phyloP scores from a whole-genome alignment of 169 alveolate species.

The Perkinsus olseni region DNA sequence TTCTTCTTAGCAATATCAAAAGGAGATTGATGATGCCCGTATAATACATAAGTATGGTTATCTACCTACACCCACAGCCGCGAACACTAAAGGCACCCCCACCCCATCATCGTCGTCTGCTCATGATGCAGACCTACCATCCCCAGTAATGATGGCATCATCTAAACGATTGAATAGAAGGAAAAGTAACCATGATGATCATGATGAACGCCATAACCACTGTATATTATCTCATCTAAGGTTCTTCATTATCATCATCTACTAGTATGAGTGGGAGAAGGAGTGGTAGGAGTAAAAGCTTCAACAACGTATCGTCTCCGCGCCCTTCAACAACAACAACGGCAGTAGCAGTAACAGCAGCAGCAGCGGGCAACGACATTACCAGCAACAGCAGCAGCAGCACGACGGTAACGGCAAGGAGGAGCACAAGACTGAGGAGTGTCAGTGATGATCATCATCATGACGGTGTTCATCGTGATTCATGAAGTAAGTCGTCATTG shows the following conservation, averaged over 20 bases:
- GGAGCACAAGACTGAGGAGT: no score
- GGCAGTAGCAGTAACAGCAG: no score
- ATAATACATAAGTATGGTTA: neutral
- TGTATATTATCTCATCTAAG: neutral
- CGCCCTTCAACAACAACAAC: no score
- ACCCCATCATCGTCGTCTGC: neutral
- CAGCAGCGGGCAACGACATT: no score
- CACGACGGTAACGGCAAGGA: no score
- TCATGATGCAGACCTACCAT: neutral
- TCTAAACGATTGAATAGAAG: neutral
- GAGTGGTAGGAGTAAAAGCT: neutral
- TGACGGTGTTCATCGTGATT: no score
- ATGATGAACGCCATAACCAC: neutral
- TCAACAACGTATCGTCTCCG: neutral
- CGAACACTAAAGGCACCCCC: neutral
- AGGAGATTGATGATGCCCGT: neutral
- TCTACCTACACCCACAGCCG: neutral
- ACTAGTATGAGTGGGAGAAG: neutral
- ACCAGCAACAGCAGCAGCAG: no score
- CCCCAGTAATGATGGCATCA: neutral
- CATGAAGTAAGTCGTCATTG: no score
- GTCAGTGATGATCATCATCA: no score
- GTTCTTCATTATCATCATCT: neutral
- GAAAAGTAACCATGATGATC: neutral
- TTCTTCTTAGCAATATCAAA: neutral